phyloP scores from a whole-genome alignment of 768 basidiomycete genomes.

The Boletus pseudo-olivaceus region DNA sequence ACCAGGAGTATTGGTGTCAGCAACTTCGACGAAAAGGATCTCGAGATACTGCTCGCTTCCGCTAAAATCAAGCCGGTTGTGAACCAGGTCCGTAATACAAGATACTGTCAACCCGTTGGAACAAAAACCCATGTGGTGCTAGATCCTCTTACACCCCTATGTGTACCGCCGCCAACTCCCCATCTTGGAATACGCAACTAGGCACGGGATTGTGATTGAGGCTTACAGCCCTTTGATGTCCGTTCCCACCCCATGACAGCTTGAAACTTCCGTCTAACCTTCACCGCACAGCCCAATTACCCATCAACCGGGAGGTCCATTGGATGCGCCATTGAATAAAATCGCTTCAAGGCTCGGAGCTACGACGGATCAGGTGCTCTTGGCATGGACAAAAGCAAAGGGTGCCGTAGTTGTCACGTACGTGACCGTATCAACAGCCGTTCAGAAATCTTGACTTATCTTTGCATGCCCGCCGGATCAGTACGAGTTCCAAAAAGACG shows the following conservation, averaged over 20 bases:
- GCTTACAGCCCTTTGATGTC: slow-evolving; percentile 69
- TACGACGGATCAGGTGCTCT: slow-evolving; percentile 61
- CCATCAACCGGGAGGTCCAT: slow-evolving; percentile 53
- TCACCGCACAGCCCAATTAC: slow-evolving; percentile 52
- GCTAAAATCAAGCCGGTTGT: slow-evolving; percentile 62
- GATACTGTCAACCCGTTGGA: not conserved
- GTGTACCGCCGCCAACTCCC: slow-evolving; percentile 51
- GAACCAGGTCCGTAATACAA: slow-evolving; percentile 52
- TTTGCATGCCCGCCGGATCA: slow-evolving; percentile 18
- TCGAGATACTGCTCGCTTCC: slow-evolving; percentile 51
- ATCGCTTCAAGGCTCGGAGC: slow-evolving; percentile 51
- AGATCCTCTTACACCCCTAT: slow-evolving; percentile 74
- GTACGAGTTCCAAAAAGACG: slow-evolving; percentile 61
- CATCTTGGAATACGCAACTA: slow-evolving; percentile 53
- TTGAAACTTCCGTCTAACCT: not conserved
- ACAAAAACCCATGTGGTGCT: not conserved
- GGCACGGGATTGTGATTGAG: slow-evolving; percentile 63
- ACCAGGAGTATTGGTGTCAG: slow-evolving; percentile 68
- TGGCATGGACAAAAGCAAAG: slow-evolving; percentile 72
- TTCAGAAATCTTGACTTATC: not conserved
- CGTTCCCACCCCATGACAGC: slow-evolving; percentile 14
- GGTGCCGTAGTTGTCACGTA: slow-evolving; percentile 65
- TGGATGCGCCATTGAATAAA: slow-evolving; percentile 54
- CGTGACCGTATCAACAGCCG: slow-evolving; percentile 1
- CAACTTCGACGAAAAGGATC: slow-evolving; percentile 58